Percentiles rank a stretch among this genome's conserved stretches.
Conservation (phyloP, 2,329 filamentous ascomycete species). For the Sporothrix euskadiensis region DNA sequence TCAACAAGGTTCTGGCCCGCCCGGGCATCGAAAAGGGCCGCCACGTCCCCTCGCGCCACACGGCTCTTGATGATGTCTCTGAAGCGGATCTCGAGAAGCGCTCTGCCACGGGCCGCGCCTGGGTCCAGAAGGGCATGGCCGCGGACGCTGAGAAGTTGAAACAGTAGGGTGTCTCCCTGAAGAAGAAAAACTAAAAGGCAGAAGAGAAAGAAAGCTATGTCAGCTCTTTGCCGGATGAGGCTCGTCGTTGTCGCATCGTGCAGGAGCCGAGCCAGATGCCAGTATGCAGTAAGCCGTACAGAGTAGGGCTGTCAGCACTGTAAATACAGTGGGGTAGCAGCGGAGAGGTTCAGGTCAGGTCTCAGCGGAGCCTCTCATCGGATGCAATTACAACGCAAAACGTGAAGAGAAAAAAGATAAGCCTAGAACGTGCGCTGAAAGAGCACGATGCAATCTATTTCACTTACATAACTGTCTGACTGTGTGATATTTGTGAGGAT, state of each 20-base stretch:
- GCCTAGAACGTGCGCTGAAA: too few species aligned
- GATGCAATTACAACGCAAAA: too few species aligned
- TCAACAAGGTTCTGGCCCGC: slow-evolving; percentile 67
- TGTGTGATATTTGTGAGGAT: too few species aligned
- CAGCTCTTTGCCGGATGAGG: background rate
- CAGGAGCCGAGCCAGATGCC: background rate
- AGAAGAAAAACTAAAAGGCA: background rate
- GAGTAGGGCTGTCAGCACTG: slow-evolving; percentile 5
- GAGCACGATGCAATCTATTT: too few species aligned
- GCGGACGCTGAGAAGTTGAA: slow-evolving; percentile 51
- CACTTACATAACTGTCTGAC: too few species aligned
- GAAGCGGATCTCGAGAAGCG: slow-evolving; percentile 53
- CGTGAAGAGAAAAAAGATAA: too few species aligned
- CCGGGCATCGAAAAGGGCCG: slow-evolving; percentile 72
- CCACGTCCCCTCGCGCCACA: slow-evolving; percentile 65
- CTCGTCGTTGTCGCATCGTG: background rate
- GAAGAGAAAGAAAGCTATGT: background rate
- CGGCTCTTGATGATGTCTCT: slow-evolving; percentile 50
- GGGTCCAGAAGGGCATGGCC: slow-evolving; percentile 67
- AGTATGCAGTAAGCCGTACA: background rate
- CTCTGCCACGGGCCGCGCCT: slow-evolving; percentile 52
- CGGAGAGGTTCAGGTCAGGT: too few species aligned
- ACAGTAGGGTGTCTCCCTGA: background rate
- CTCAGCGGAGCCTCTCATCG: background rate
- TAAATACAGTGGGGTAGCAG: slow-evolving; percentile 9